Evolutionary conservation across 2,329 filamentous ascomycete species (phyloP), one percentile per base, ranked within the genome.

Genomic region (Lizonia empirigonia): DNA sequence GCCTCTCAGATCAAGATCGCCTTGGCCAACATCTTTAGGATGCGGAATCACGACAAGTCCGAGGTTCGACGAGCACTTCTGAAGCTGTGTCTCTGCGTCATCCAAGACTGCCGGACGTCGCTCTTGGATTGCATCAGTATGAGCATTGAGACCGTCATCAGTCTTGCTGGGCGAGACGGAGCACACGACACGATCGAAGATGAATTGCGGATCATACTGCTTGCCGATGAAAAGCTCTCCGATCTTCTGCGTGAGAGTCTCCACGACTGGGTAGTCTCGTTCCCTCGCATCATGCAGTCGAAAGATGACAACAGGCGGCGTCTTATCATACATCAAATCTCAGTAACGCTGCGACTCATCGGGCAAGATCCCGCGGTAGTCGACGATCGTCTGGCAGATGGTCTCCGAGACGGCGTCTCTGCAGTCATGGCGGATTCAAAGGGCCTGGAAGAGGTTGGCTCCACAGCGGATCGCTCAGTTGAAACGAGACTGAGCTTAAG

Each of bases 251-350:
- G 90, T 61, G 82, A 80, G 22, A 87, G 84, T 1, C 79, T 95
- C 1, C 89, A 93, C 69, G 86, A 85, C 44, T 97, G 92, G 91
- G 82, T 92, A 19, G 84, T 85, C 2, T 87, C 90, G 32, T 81
- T 99, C 15, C 87, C 93, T 5, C 83, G 91, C 13, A 74, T 90
- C 12, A 92, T 97, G 85, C 90, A 93, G 69, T 84, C 86, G 7
- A 88, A 86, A 59, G 91, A 97, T 63, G 91, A 96, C 60, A 80
- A 80, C n/a, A 78, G 82, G 22, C 96, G 95, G 69, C 81, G 85
- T 55, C 81, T 82, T 47, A 85, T 87, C 2, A 82, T 97, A 20
- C 81, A 82, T 22, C 90, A 93, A 56, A 81, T 99, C n/a, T 83
- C 87, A 12, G 87, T 86, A 38, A 86, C 89, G 0, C 85, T 90